Evolutionary conservation across 768 basidiomycete genomes (phyloP), one percentile per base, ranked within the genome.

Genomic region (Pleurotus giganteus): DNA sequence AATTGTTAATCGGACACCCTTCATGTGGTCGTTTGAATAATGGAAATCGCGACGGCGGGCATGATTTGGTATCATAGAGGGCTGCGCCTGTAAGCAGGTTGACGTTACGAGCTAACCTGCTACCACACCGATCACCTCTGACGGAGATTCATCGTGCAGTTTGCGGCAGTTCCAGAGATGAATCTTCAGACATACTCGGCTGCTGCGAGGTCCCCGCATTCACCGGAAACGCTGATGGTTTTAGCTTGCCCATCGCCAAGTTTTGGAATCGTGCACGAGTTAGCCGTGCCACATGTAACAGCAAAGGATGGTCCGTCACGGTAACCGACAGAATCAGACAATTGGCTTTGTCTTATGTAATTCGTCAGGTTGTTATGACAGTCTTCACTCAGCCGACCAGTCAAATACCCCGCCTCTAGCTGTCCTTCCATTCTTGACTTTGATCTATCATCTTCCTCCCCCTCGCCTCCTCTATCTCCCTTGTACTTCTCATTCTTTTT

Each of bases 321-420:
- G 28, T 47, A 47, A 47, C 46, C 26, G 46, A 47, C 39, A 41
- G 27, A 47, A 47, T 29, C 46, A 47, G 4, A 29, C 39, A 7
- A 12, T 41, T 13, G 39, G 39, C 13, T 47, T 47, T 47, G 46
- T 31, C 46, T 47, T 47, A 47, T 32, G 46, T 47, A 47, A 47
- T 41, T 41, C 39, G 19, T 19, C 12, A 41, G 31, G 46, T 47
- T 47, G 46, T 32, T 47, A 47, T 47, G 46, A 47, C 46, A 47
- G 46, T 47, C 46, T 19, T 19, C 28, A 31, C 23, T 28, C 27
- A 15, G 0, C 11, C 26, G 23, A 15, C 27, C 29, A 2, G 15
- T 47, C 46, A 47, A 47, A 47, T 47, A 47, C 28, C 23, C n/a
- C 46, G 11, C 28, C 29, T 47, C 46, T 47, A 15, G 5, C 23